Percentiles rank a stretch among this genome's conserved stretches.
phyloP scores from a whole-genome alignment of 129 eudicot genomes.

The Escallonia rubra region DNA sequence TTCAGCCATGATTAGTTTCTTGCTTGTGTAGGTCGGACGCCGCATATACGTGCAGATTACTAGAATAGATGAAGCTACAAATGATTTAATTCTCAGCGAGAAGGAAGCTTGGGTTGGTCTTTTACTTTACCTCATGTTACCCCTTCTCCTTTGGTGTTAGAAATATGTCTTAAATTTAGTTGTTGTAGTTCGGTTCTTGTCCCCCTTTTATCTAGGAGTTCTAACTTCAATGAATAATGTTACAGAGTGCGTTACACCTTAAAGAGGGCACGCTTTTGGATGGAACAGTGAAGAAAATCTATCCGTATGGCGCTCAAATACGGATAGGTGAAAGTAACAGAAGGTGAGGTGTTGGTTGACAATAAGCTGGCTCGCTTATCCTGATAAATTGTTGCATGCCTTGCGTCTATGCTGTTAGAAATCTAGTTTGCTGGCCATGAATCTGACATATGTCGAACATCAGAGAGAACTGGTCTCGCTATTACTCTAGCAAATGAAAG shows the following conservation, averaged over 20 bases:
- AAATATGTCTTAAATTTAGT: not conserved
- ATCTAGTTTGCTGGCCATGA: not conserved
- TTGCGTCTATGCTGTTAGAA: not conserved
- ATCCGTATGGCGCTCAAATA: constrained; percentile 88
- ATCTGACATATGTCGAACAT: too few species aligned
- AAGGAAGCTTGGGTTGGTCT: constrained; percentile 93
- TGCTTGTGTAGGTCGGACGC: constrained; percentile 71
- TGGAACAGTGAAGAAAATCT: constrained; percentile 73
- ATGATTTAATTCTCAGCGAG: constrained; percentile 88
- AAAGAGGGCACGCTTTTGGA: constrained; percentile 78
- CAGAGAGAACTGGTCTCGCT: too few species aligned
- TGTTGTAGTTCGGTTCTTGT: not conserved
- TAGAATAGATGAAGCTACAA: constrained; percentile 72
- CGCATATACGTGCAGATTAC: constrained; percentile 63
- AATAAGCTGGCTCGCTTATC: not conserved
- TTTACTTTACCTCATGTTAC: constrained; percentile 8
- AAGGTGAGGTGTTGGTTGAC: constrained; percentile 38
- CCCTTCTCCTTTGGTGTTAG: not conserved
- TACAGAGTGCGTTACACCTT: constrained; percentile 58
- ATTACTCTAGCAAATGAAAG: too few species aligned
- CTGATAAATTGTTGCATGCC: not conserved
- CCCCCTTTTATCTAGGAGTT: not conserved
- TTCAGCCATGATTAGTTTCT: constrained; percentile 4
- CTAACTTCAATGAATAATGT: constrained; percentile 12
- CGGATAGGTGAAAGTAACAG: constrained; percentile 80